phyloP scores from a whole-genome alignment of 306 rosid species.

The Quercus engelmannii region DNA sequence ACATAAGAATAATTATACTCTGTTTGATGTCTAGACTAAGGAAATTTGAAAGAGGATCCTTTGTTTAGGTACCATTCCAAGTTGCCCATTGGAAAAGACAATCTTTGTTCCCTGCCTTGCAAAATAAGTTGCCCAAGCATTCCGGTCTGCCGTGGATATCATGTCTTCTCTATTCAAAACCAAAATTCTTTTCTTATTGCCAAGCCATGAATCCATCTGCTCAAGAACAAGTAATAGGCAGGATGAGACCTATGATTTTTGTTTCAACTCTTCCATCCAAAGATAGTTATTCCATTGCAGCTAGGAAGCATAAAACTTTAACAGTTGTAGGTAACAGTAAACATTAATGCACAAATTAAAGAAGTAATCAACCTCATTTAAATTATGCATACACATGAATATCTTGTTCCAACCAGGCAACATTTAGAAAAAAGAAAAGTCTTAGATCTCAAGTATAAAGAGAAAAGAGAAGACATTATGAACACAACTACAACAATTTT shows the following conservation, averaged over 20 bases:
- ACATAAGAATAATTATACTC: slow-evolving; percentile 20
- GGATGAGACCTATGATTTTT: slow-evolving; percentile 10
- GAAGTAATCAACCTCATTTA: neutral
- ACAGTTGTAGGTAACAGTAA: neutral
- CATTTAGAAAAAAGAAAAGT: too few species aligned
- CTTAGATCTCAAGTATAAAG: too few species aligned
- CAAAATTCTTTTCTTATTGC: slow-evolving; percentile 82
- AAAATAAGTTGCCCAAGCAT: slow-evolving; percentile 91
- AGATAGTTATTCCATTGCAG: neutral
- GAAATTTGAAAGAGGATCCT: slow-evolving; percentile 10
- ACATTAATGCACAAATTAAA: neutral
- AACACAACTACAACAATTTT: neutral
- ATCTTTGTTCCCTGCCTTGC: slow-evolving; percentile 65
- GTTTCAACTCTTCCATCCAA: slow-evolving; percentile 2
- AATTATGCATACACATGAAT: neutral
- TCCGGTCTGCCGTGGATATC: slow-evolving; percentile 80
- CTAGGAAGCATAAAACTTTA: too few species aligned
- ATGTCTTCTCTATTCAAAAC: slow-evolving; percentile 97
- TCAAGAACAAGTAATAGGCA: slow-evolving; percentile 19
- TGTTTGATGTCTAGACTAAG: slow-evolving; percentile 14
- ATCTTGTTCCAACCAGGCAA: neutral
- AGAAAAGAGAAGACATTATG: neutral
- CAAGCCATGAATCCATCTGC: slow-evolving; percentile 90
- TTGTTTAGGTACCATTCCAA: slow-evolving; percentile 68
- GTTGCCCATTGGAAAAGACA: slow-evolving; percentile 84